These are phyloP conservation scores for Sclerotinia trifoliorum DNA, from an alignment of 2,329 filamentous ascomycete species.

Conservation along the genomic window DNA sequence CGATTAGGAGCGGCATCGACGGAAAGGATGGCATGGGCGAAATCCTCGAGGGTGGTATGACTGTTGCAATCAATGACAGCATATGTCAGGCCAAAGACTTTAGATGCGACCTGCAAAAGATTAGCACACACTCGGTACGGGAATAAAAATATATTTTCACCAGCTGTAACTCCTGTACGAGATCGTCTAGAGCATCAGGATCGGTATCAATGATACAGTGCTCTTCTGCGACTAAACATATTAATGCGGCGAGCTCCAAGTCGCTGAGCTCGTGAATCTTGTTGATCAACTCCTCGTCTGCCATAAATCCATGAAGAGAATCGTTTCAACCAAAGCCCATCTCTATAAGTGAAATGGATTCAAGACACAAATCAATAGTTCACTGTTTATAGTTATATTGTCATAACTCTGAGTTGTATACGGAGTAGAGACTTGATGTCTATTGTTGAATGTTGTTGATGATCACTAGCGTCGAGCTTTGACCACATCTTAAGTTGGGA, in stretches of 20 bases:
- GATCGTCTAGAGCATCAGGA: conserved; percentile 57
- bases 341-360: conserved; percentile 1
- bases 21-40: conserved; percentile 62
- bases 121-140: background rate
- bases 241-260: conserved; percentile 79
- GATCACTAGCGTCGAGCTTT: conserved; percentile 34
- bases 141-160: conserved; percentile 44
- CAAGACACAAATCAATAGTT: conserved; percentile 2
- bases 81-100: conserved; percentile 70
- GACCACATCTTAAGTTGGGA: conserved; percentile 35
- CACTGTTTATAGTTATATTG: conserved; percentile 1
- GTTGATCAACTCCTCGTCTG: conserved; percentile 58
- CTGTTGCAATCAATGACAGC: conserved; percentile 70
- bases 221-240: conserved; percentile 77
- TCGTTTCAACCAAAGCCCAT: conserved; percentile 21
- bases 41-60: conserved; percentile 75
- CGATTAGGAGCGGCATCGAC: conserved; percentile 32
- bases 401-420: conserved; percentile 1
- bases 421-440: conserved; percentile 25
- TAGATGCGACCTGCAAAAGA: conserved; percentile 57
- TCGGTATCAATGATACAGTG: conserved; percentile 86
- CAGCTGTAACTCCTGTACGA: conserved; percentile 72
- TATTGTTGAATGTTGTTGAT: conserved; percentile 15
- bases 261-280: conserved; percentile 79
- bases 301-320: conserved; percentile 49